A percentile compares a stretch with the other conserved stretches of the same genome.
Evolutionary conservation across 331 rosid species (phyloP).

Genomic region (Rosa hybrid): DNA sequence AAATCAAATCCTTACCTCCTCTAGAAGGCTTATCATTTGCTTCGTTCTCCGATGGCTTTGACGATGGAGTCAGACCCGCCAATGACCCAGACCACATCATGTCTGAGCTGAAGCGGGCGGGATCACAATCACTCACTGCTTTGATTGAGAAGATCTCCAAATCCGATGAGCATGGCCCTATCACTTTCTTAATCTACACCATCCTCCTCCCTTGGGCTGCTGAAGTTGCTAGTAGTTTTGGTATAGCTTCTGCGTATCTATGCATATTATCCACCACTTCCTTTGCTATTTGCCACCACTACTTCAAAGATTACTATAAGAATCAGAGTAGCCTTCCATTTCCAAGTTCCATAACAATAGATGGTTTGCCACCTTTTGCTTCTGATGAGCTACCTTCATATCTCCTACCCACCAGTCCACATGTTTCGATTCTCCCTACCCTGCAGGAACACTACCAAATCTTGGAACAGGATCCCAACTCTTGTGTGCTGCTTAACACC

Average conservation of each 20-base stretch:
- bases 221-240: conserved; percentile 27
- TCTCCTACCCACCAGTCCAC: conserved; percentile 18
- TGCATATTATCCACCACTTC: conserved; percentile 27
- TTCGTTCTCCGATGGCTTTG: conserved; percentile 57
- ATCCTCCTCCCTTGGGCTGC: conserved; percentile 37
- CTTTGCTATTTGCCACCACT: conserved; percentile 21
- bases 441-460: conserved; percentile 15
- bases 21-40: conserved; percentile 36
- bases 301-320: conserved; percentile 14
- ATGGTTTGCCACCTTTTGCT: conserved; percentile 29
- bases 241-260: conserved; percentile 22
- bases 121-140: conserved; percentile 25
- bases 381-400: conserved; percentile 18
- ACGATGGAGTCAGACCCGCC: conserved; percentile 12
- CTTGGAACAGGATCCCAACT: conserved; percentile 8
- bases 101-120: conserved; percentile 38
- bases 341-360: conserved; percentile 12
- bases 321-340: not conserved
- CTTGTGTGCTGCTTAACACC: conserved; percentile 32
- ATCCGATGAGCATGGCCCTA: conserved; percentile 30
- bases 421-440: conserved; percentile 1
- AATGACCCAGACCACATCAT: not conserved
- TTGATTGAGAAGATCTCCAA: conserved; percentile 23
- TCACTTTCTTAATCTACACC: conserved; percentile 34
- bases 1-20: conserved; percentile 19